Evolutionary conservation across 805 yeast genomes (phyloP).

Genomic region (Ogataea siamensis): DNA sequence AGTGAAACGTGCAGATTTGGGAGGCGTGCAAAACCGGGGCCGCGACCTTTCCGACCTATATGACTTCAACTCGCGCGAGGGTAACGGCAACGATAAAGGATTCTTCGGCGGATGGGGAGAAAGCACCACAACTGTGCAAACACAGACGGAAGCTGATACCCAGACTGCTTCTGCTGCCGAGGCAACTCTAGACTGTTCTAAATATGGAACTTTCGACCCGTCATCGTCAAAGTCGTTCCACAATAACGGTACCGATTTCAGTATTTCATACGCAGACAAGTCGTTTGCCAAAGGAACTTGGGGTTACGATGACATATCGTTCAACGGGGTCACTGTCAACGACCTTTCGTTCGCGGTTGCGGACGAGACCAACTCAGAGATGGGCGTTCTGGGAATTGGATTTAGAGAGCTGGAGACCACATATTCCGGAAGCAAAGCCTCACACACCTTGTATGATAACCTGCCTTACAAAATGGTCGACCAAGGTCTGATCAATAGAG

Average conservation of each 20-base stretch:
- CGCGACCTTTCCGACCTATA: slow-evolving; percentile 8
- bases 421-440: slow-evolving; percentile 29
- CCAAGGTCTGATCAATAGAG: slow-evolving; percentile 54
- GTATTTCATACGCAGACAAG: slow-evolving; percentile 47
- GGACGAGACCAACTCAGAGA: slow-evolving; percentile 55
- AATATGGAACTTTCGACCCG: slow-evolving; percentile 49
- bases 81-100: slow-evolving; percentile 2
- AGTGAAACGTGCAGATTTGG: background rate
- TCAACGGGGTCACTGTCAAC: slow-evolving; percentile 49
- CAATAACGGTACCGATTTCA: slow-evolving; percentile 40
- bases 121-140: background rate
- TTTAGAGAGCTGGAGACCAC: slow-evolving; percentile 68
- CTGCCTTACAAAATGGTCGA: slow-evolving; percentile 60
- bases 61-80: slow-evolving; percentile 5
- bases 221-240: slow-evolving; percentile 38
- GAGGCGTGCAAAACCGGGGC: slow-evolving; percentile 1
- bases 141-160: slow-evolving; percentile 5
- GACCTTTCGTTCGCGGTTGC: slow-evolving; percentile 74
- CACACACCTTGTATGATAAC: slow-evolving; percentile 53
- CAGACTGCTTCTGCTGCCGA: slow-evolving; percentile 5
- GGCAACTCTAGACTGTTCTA: slow-evolving; percentile 39
- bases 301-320: slow-evolving; percentile 60
- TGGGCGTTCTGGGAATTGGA: slow-evolving; percentile 77
- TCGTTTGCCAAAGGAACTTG: slow-evolving; percentile 49
- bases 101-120: background rate